A percentile compares a stretch with the other conserved stretches of the same genome.
Conservation (phyloP, 768 basidiomycete species). For the Hemileccinum rubropunctum region DNA sequence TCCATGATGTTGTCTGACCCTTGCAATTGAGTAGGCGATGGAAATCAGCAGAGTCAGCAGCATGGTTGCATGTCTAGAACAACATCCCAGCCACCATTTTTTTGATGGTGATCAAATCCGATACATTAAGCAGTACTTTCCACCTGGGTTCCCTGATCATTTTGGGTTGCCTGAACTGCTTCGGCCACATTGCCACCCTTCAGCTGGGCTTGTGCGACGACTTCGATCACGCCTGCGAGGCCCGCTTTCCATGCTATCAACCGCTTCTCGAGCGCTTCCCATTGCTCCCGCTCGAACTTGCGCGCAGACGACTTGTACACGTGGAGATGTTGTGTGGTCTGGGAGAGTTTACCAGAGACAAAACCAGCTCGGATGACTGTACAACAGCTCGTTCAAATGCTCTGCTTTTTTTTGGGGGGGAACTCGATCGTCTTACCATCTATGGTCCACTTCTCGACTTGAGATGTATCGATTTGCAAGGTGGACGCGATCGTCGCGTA, state of each 20-base stretch:
- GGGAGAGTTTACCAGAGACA: conserved; percentile 79
- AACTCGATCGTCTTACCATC: conserved; percentile 57
- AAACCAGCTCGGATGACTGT: conserved; percentile 80
- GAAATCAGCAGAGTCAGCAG: background rate
- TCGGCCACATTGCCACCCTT: conserved; percentile 26
- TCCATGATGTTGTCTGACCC: too few species aligned
- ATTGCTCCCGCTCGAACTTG: conserved; percentile 74
- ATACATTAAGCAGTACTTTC: conserved; percentile 21
- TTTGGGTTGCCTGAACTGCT: conserved; percentile 20
- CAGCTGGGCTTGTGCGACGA: conserved; percentile 57
- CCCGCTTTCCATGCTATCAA: conserved; percentile 77
- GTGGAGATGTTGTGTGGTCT: conserved; percentile 69
- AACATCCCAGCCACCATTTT: background rate
- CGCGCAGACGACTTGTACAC: conserved; percentile 73
- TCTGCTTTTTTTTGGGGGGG: background rate
- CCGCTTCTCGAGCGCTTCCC: conserved; percentile 74
- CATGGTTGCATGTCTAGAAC: background rate
- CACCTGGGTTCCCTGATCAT: conserved; percentile 21
- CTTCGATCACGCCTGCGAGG: conserved; percentile 64
- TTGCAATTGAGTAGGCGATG: too few species aligned
- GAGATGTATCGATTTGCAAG: conserved; percentile 57
- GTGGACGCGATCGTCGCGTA: conserved; percentile 68
- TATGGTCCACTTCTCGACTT: conserved; percentile 87
- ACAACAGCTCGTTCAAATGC: background rate
- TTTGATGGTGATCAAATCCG: background rate